A percentile compares a stretch with the other conserved stretches of the same genome.
phyloP scores from a whole-genome alignment of 2,329 filamentous ascomycete genomes.

The Claviceps maximensis region DNA sequence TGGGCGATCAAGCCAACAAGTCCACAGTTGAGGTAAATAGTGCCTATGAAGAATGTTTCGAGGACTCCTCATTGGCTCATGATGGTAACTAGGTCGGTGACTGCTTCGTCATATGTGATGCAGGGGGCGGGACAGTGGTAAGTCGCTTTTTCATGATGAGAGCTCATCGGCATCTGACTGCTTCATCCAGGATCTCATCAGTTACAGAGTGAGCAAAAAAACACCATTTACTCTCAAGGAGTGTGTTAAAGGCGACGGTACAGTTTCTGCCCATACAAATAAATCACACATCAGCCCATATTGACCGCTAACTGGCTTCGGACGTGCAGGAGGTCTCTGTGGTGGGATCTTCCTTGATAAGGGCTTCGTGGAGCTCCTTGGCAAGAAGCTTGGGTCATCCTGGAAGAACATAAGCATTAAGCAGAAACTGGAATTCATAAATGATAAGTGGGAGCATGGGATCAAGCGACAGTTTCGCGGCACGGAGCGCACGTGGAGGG shows the following conservation, averaged over 20 bases:
- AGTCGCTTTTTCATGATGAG: background rate
- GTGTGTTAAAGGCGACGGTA: slow-evolving; percentile 24
- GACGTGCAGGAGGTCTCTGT: slow-evolving; percentile 21
- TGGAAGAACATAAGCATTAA: background rate
- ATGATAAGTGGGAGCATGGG: slow-evolving; percentile 16
- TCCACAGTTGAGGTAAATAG: slow-evolving; percentile 10
- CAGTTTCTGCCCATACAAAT: slow-evolving; percentile 1
- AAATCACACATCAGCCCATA: accelerated
- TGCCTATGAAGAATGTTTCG: no score
- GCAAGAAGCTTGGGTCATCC: slow-evolving; percentile 8
- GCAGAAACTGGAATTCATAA: slow-evolving; percentile 11
- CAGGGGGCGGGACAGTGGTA: slow-evolving; percentile 25
- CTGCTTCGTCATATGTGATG: slow-evolving; percentile 22
- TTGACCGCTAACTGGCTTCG: background rate
- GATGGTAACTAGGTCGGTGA: slow-evolving; percentile 6
- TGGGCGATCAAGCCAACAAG: slow-evolving; percentile 16
- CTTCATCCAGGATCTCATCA: slow-evolving; percentile 25
- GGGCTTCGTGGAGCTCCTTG: slow-evolving; percentile 18
- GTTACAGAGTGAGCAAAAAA: slow-evolving; percentile 16
- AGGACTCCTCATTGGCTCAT: background rate
- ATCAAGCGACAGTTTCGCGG: slow-evolving; percentile 16
- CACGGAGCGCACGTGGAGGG: slow-evolving; percentile 6
- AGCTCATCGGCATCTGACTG: background rate
- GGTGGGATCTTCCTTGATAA: slow-evolving; percentile 29
- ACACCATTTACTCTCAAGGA: slow-evolving; percentile 21